Conservation (phyloP, 306 rosid species). For the Quercus berberidifolia region DNA sequence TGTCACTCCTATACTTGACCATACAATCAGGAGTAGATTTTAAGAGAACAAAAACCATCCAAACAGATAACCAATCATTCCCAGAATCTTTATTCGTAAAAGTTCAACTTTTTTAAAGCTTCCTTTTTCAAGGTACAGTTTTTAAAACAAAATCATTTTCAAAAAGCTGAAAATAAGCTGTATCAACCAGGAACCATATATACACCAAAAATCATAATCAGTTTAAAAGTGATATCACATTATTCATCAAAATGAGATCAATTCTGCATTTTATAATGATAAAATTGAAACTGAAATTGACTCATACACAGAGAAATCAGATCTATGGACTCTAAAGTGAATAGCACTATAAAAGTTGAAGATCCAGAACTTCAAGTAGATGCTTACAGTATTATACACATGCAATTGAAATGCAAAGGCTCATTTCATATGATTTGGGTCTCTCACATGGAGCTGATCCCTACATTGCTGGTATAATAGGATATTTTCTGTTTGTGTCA, state of each 20-base stretch:
- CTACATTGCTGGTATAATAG: not conserved
- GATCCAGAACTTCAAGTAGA: conserved; percentile 32
- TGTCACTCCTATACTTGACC: not conserved
- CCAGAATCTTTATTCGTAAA: not conserved
- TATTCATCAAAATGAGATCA: not conserved
- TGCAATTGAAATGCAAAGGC: not conserved
- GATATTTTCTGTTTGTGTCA: conserved; percentile 8
- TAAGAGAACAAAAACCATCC: not conserved
- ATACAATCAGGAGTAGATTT: not conserved
- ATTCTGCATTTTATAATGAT: too few relatives aligned
- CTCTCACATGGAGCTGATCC: not conserved
- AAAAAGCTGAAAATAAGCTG: too few relatives aligned
- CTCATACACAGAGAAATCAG: not conserved
- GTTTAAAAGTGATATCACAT: not conserved
- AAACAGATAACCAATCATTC: not conserved
- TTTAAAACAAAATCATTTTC: too few relatives aligned
- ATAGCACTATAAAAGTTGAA: not conserved
- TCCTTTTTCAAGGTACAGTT: too few relatives aligned
- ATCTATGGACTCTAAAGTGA: not conserved
- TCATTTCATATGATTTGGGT: too few relatives aligned
- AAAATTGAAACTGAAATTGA: not conserved
- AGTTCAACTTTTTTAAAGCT: not conserved
- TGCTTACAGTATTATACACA: conserved; percentile 1
- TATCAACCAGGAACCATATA: not conserved
- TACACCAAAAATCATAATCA: not conserved